Evolutionary conservation across 2,329 filamentous ascomycete species (phyloP).

Genomic region (Cordyceps pruinosa): DNA sequence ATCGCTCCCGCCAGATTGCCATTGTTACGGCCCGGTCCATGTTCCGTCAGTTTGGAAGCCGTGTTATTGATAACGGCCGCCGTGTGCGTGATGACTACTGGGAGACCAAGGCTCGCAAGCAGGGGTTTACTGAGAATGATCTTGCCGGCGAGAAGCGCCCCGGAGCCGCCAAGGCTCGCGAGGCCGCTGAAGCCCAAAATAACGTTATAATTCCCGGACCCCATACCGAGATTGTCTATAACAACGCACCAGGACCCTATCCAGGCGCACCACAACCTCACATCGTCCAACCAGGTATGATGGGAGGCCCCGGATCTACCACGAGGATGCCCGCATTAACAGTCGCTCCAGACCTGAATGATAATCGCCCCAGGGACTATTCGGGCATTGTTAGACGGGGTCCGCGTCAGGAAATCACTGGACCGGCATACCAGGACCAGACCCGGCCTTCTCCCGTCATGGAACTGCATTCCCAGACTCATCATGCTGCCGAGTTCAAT

Average conservation of each 20-base stretch:
- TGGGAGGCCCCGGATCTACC: conserved; percentile 56
- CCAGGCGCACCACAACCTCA: conserved; percentile 61
- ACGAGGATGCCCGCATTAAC: conserved; percentile 80
- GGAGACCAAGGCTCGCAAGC: conserved; percentile 94
- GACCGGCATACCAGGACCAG: conserved; percentile 80
- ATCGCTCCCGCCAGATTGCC: conserved; percentile 95
- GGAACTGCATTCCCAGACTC: conserved; percentile 79
- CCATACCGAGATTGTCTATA: conserved; percentile 85
- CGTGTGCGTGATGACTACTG: conserved; percentile 96
- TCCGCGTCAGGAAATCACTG: conserved; percentile 82
- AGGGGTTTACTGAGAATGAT: conserved; percentile 96
- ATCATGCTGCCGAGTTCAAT: conserved; percentile 86
- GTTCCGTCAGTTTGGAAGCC: conserved; percentile 96
- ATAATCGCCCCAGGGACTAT: conserved; percentile 73
- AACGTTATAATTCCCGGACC: conserved; percentile 57
- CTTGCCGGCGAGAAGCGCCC: conserved; percentile 92
- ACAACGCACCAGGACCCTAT: conserved; percentile 60
- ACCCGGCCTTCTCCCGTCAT: conserved; percentile 66
- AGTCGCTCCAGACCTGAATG: conserved; percentile 68
- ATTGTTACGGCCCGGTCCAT: conserved; percentile 97
- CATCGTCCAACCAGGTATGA: conserved; percentile 66
- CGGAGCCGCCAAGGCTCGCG: conserved; percentile 80
- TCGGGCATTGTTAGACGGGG: conserved; percentile 69
- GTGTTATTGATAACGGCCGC: conserved; percentile 82
- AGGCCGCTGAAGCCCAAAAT: conserved; percentile 66